These are phyloP conservation scores for Amanita polypyramis DNA, from an alignment of 768 basidiomycete genomes.

Conservation along the genomic window DNA sequence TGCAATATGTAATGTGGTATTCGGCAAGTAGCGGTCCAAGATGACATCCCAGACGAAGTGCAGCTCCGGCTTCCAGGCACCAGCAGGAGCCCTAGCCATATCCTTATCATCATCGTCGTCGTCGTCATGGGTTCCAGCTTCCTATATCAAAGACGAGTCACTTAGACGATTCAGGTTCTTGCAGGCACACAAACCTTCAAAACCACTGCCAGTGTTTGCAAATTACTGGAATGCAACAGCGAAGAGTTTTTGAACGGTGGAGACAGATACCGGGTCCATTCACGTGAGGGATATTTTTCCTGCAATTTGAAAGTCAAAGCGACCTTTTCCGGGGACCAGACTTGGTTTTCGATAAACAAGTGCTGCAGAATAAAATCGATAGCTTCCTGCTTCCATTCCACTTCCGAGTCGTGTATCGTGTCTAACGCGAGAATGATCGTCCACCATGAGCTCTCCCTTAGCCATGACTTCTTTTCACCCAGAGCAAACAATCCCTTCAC, in stretches of 20 bases:
- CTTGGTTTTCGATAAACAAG: constrained; percentile 41
- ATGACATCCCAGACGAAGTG: constrained; percentile 90
- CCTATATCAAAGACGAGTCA: constrained; percentile 25
- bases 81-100: constrained; percentile 35
- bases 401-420: constrained; percentile 42
- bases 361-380: constrained; percentile 36
- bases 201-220: constrained; percentile 62
- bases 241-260: constrained; percentile 73
- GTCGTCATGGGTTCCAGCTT: constrained; percentile 46
- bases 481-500: constrained; percentile 53
- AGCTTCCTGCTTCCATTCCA: constrained; percentile 65
- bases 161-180: constrained; percentile 8
- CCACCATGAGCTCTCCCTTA: constrained; percentile 90
- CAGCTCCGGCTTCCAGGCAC: constrained; percentile 79
- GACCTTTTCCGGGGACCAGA: constrained; percentile 86
- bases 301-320: constrained; percentile 71
- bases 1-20: constrained; percentile 23
- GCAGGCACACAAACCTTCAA: constrained; percentile 52
- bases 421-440: constrained; percentile 56
- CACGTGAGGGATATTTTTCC: constrained; percentile 40
- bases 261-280: constrained; percentile 56
- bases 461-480: constrained; percentile 81
- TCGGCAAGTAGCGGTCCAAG: constrained; percentile 61
- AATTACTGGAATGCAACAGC: constrained; percentile 61
- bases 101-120: constrained; percentile 46